phyloP scores from a whole-genome alignment of 208 protist genomes.

The Strigomonas oncopelti region DNA sequence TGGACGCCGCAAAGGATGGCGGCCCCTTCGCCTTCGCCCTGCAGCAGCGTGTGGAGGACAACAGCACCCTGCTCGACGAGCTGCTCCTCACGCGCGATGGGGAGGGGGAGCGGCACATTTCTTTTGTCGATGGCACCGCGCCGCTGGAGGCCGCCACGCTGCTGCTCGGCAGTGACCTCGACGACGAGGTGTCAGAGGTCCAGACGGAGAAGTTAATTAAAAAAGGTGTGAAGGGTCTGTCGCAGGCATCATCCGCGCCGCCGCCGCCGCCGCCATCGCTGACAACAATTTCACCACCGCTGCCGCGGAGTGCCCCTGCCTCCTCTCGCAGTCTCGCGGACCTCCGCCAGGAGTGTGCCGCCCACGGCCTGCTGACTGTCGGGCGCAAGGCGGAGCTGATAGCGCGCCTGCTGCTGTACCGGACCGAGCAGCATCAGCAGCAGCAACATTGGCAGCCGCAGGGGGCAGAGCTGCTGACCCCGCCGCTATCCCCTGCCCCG shows the following conservation, averaged over 20 bases:
- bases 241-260: neutral
- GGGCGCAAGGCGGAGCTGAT: constrained; percentile 36
- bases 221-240: neutral
- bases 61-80: neutral
- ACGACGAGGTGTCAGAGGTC: neutral
- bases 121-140: neutral
- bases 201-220: constrained; percentile 2
- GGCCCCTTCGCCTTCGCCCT: neutral
- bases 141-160: neutral
- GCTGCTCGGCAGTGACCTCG: neutral
- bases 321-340: constrained; percentile 12
- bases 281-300: neutral
- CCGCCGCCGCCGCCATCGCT: constrained; percentile 1
- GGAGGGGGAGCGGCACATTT: neutral
- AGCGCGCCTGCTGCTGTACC: constrained; percentile 27
- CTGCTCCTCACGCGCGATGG: neutral
- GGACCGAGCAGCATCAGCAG: neutral
- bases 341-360: constrained; percentile 27
- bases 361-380: constrained; percentile 35
- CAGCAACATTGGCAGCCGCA: neutral
- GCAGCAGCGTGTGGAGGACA: neutral
- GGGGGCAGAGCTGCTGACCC: too few species aligned
- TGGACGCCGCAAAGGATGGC: too few species aligned
- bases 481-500: too few species aligned
- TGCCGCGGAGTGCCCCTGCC: neutral